These are phyloP conservation scores for Sphagnum tenellum DNA, from an alignment of 225 moss, liverwort and hornwort genomes.

Conservation along the genomic window DNA sequence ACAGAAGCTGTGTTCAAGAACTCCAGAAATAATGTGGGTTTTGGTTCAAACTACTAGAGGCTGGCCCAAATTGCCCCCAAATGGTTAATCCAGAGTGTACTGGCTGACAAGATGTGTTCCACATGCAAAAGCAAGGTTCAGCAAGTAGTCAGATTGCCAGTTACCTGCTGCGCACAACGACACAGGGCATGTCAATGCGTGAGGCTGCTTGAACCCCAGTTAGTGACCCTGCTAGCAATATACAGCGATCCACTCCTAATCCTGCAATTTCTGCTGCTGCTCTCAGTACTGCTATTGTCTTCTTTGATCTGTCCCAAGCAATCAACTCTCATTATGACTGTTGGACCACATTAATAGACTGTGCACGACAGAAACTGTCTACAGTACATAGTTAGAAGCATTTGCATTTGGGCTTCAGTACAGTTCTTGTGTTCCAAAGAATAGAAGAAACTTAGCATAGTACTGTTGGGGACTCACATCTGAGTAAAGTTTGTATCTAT, in stretches of 20 bases:
- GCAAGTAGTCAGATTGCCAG: not conserved
- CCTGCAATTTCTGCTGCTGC: constrained; percentile 75
- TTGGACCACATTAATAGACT: too few species aligned
- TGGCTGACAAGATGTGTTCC: not conserved
- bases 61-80: not conserved
- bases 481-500: constrained; percentile 50
- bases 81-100: not conserved
- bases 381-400: too few species aligned
- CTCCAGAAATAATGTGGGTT: not conserved
- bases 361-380: too few species aligned
- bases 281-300: constrained; percentile 69
- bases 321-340: too few species aligned
- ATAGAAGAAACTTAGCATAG: too few species aligned
- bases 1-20: not conserved
- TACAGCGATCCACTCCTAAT: constrained; percentile 46
- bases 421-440: too few species aligned
- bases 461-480: constrained; percentile 14
- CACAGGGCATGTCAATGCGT: constrained; percentile 93
- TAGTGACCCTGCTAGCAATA: constrained; percentile 68
- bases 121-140: not conserved
- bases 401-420: too few species aligned
- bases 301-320: constrained; percentile 41
- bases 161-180: constrained; percentile 92
- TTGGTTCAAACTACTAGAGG: too few species aligned
- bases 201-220: constrained; percentile 63